These are phyloP conservation scores for Peronospora destructor DNA, from an alignment of 352 stramenopile genomes.

Conservation along the genomic window DNA sequence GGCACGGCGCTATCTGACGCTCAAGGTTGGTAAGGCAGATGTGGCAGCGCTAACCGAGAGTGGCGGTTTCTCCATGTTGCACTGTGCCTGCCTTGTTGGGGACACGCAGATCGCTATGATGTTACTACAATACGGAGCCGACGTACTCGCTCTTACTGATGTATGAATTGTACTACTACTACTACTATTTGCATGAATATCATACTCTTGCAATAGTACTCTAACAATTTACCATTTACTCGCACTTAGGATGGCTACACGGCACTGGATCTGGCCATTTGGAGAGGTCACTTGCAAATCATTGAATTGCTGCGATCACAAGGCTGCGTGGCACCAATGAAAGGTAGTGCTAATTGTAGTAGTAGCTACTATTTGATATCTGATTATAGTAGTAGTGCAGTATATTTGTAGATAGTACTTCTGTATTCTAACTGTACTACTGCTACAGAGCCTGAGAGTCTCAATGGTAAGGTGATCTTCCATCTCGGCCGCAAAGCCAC, in stretches of 20 bases:
- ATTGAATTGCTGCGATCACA: slow-evolving; percentile 77
- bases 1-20: slow-evolving; percentile 67
- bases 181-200: background rate
- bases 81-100: slow-evolving; percentile 63
- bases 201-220: background rate
- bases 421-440: background rate
- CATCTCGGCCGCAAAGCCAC: slow-evolving; percentile 65
- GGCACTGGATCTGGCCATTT: slow-evolving; percentile 74
- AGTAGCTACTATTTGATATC: background rate
- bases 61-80: slow-evolving; percentile 76
- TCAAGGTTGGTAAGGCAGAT: slow-evolving; percentile 81
- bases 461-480: slow-evolving; percentile 69
- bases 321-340: slow-evolving; percentile 75
- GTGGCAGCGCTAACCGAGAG: slow-evolving; percentile 71
- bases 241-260: slow-evolving; percentile 64
- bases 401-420: background rate
- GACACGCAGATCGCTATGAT: slow-evolving; percentile 87
- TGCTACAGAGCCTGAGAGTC: slow-evolving; percentile 56
- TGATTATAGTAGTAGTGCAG: background rate
- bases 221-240: background rate
- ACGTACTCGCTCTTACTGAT: slow-evolving; percentile 71
- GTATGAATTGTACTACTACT: slow-evolving; percentile 21
- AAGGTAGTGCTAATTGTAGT: slow-evolving; percentile 28
- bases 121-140: slow-evolving; percentile 70
- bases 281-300: slow-evolving; percentile 76